Percentiles rank a stretch among this genome's conserved stretches.
These are phyloP conservation scores for Conticribra guillardii DNA, from an alignment of 108 stramenopile genomes.

Conservation along the genomic window DNA sequence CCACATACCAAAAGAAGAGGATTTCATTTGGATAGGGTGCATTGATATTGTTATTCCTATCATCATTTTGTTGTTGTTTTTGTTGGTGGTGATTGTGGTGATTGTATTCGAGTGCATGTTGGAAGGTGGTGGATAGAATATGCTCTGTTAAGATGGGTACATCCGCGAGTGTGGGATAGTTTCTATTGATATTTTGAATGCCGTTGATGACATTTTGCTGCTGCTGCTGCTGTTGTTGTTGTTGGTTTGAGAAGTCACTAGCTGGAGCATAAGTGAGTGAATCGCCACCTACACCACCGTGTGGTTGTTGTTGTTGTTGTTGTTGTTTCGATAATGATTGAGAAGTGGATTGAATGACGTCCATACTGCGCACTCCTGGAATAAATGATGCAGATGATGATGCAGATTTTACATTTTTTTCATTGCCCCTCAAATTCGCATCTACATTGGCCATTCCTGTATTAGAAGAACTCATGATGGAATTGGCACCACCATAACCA, in stretches of 20 bases:
- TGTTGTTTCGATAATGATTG: not conserved
- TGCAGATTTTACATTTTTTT: no score
- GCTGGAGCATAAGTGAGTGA: not conserved
- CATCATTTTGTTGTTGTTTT: no score
- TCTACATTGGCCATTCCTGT: no score
- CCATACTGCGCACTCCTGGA: no score
- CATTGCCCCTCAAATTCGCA: no score
- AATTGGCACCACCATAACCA: not conserved
- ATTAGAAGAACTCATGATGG: not conserved
- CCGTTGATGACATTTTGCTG: not conserved
- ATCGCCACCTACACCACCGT: no score
- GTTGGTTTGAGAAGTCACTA: not conserved
- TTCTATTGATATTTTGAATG: constrained; percentile 7
- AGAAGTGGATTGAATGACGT: not conserved
- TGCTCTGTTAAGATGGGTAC: constrained; percentile 13
- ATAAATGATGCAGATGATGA: no score
- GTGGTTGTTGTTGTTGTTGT: not conserved
- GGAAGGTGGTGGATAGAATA: constrained; percentile 20
- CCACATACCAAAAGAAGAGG: constrained; percentile 11
- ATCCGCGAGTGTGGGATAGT: constrained; percentile 9
- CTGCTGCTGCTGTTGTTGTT: not conserved
- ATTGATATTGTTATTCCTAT: no score
- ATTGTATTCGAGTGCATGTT: constrained; percentile 15
- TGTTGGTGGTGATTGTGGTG: constrained; percentile 1
- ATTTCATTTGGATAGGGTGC: constrained; percentile 8